These are phyloP conservation scores for Conoideocrella luteorostrata DNA, from an alignment of 2,329 filamentous ascomycete genomes.

Conservation along the genomic window DNA sequence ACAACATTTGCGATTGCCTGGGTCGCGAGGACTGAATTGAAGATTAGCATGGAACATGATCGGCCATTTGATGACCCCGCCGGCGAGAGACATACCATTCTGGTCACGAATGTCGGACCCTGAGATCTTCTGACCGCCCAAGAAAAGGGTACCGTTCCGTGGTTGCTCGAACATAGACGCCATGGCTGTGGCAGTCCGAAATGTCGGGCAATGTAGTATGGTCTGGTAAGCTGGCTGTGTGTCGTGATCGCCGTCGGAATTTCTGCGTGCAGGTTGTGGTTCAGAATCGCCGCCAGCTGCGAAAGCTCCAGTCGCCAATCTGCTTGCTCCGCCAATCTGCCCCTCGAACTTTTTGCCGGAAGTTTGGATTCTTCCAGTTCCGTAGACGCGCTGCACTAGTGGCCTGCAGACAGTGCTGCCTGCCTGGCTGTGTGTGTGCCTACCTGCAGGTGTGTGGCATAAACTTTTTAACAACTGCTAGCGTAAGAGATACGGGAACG, in stretches of 20 bases:
- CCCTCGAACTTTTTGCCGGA: constrained; percentile 23
- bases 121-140: constrained; percentile 95
- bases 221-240: constrained; percentile 8
- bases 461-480: no score
- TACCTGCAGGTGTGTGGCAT: no score
- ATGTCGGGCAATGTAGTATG: constrained; percentile 7
- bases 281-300: constrained; percentile 7
- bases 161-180: constrained; percentile 94
- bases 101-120: constrained; percentile 95
- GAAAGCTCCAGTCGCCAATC: constrained; percentile 12
- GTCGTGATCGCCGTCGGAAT: constrained; percentile 3
- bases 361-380: constrained; percentile 21
- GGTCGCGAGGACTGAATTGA: constrained; percentile 70
- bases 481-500: no score
- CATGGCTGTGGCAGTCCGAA: constrained; percentile 49
- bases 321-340: constrained; percentile 11
- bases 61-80: neutral
- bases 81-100: constrained; percentile 57
- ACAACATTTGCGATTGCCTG: constrained; percentile 98
- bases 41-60: constrained; percentile 7
- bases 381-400: constrained; percentile 6
- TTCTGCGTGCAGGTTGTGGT: constrained; percentile 9
- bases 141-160: constrained; percentile 91
- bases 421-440: no score
- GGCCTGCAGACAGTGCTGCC: neutral